Base-by-base conservation (phyloP, 371 early-diverging fungal species). In the Dichotomocladium elegans region DNA sequence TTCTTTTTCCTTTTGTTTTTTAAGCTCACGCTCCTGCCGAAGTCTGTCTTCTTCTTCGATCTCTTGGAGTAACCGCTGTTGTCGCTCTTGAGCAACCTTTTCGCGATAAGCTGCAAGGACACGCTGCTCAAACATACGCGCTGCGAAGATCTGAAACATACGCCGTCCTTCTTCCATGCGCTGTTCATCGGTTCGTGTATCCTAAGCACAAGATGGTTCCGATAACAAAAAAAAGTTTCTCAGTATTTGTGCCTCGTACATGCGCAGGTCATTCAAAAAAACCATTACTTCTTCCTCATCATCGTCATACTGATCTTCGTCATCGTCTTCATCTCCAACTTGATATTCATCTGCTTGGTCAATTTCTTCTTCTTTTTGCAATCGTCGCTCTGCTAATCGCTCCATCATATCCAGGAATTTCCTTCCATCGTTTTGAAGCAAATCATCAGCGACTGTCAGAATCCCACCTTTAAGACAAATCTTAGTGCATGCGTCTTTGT, bases 341-440 rank as follows among this genome's bases (percentile, higher is more conserved):
- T 66, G 55, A 7, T 47, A 62, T 7, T 58, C 58, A 14, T 60
- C 63, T 33, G 56, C 59, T 5, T 66, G 65, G 11, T 53, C 17
- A 15, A 61, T 70, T 6, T 80, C 85, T 42, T 89, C 90, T 44
- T 90, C 86, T 22, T 87, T 81, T 41, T 87, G 86, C 65, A 91
- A 85, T 50, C 89, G 87, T 29, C 90, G 81, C 63, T 92, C 93
- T 4, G 95, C 94, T 15, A 95, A 72, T n/a, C 87, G 84, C 60
- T 94, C 95, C 94, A 95, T 94, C 79, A 94, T 87, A 53, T 94
- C 94, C 33, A 95, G 70, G 57, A 95, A 94, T 66, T 92, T 93
- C 60, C 86, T 86, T 22, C 96, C 92, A 60, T 94, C 93, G 44
- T 92, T 92, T 42, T 94, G 91, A 27, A 94, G 79, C 40, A 93